A percentile compares a stretch with the other conserved stretches of the same genome.
Conservation (phyloP, 108 stramenopile species). For the Cyclotella kingstonii region DNA sequence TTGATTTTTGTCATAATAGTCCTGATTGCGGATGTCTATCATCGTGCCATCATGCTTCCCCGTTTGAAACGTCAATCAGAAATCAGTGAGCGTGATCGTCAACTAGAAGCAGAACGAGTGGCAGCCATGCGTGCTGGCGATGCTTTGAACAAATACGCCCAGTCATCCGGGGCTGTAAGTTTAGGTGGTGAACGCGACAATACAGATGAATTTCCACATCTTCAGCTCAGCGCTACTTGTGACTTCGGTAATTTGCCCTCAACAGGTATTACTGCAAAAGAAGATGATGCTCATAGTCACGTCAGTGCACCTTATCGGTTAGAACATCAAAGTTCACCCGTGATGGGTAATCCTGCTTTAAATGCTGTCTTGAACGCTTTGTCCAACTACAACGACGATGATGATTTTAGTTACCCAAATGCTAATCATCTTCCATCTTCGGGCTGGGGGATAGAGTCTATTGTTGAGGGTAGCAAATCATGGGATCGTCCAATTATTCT, state of each 20-base stretch:
- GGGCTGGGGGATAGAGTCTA: constrained; percentile 45
- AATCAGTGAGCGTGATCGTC: constrained; percentile 42
- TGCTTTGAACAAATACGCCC: constrained; percentile 13
- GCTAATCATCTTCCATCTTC: constrained; percentile 1
- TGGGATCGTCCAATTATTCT: constrained; percentile 64
- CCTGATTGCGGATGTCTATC: constrained; percentile 82
- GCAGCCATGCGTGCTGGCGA: constrained; percentile 32
- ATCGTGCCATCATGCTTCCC: constrained; percentile 79
- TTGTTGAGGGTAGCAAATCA: constrained; percentile 30
- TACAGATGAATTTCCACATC: neutral
- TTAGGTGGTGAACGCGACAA: neutral
- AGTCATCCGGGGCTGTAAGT: neutral
- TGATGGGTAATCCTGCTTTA: constrained; percentile 32
- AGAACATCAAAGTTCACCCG: neutral
- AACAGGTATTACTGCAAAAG: no score
- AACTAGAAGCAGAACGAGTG: constrained; percentile 36
- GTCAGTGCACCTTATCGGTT: constrained; percentile 18
- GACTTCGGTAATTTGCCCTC: no score
- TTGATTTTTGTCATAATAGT: constrained; percentile 70
- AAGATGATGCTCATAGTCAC: constrained; percentile 3
- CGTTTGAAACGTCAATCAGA: constrained; percentile 39
- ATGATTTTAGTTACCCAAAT: constrained; percentile 14
- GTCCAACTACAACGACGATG: constrained; percentile 75
- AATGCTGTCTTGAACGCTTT: constrained; percentile 60
- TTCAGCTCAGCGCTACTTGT: neutral